phyloP scores from a whole-genome alignment of 1,139 yeast genomes.

The Kodamaea fungicola region DNA sequence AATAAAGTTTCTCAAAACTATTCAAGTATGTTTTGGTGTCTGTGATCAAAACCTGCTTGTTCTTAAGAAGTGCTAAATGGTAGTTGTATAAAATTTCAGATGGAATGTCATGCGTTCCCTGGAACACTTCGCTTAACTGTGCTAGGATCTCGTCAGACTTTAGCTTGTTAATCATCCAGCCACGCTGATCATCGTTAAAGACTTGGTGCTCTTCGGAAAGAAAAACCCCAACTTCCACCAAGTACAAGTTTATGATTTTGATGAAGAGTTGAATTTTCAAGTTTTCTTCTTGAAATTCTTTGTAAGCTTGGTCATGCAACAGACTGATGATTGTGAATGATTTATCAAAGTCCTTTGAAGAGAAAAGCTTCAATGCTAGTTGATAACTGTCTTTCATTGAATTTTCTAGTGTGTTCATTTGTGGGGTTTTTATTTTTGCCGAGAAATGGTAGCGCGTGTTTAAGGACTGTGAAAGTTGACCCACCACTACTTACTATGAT shows the following conservation, averaged over 20 bases:
- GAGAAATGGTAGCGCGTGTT: slow-evolving; percentile 1
- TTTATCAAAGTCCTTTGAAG: slow-evolving; percentile 34
- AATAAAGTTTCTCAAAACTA: slow-evolving; percentile 11
- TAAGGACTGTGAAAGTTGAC: no score
- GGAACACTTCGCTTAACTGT: slow-evolving; percentile 20
- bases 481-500: no score
- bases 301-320: slow-evolving; percentile 22
- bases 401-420: slow-evolving; percentile 9
- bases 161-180: slow-evolving; percentile 15
- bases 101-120: slow-evolving; percentile 25
- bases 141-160: slow-evolving; percentile 20
- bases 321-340: slow-evolving; percentile 29
- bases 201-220: slow-evolving; percentile 4
- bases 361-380: slow-evolving; percentile 38
- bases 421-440: slow-evolving; percentile 1
- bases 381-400: slow-evolving; percentile 28
- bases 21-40: slow-evolving; percentile 6
- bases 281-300: slow-evolving; percentile 22
- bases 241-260: slow-evolving; percentile 35
- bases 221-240: slow-evolving; percentile 35
- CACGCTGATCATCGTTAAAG: slow-evolving; percentile 4
- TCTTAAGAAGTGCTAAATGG: slow-evolving; percentile 26
- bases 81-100: slow-evolving; percentile 33
- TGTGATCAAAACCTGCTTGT: slow-evolving; percentile 13
- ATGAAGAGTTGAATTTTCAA: slow-evolving; percentile 28